Evolutionary conservation across 805 yeast species (phyloP).

Genomic region (Kuraishia piskuri): DNA sequence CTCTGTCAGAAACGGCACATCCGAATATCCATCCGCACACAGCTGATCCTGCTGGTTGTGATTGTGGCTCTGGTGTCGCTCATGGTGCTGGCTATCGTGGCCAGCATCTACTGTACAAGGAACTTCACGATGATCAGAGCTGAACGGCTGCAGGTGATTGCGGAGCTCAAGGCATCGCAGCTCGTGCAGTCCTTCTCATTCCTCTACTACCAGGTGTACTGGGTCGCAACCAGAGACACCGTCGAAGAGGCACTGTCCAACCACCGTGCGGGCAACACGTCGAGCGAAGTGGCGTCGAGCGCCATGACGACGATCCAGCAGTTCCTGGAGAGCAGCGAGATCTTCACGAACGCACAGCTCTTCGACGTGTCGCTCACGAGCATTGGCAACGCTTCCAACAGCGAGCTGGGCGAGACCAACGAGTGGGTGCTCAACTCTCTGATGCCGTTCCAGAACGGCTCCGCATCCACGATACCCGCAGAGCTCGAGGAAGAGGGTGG

Average conservation of each 20-base stretch:
- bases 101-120: constrained; percentile 64
- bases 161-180: constrained; percentile 77
- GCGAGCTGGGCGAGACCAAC: constrained; percentile 18
- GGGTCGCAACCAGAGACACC: constrained; percentile 53
- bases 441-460: constrained; percentile 40
- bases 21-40: constrained; percentile 60
- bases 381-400: constrained; percentile 35
- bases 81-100: constrained; percentile 63
- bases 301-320: constrained; percentile 45
- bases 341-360: constrained; percentile 54
- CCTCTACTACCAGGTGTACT: constrained; percentile 59
- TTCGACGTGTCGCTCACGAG: constrained; percentile 51
- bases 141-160: constrained; percentile 67
- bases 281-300: constrained; percentile 36
- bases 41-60: constrained; percentile 63
- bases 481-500: constrained; percentile 34
- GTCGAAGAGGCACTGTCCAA: constrained; percentile 52
- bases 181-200: constrained; percentile 57
- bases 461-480: constrained; percentile 27
- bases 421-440: constrained; percentile 25
- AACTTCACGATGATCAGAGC: constrained; percentile 55
- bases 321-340: constrained; percentile 54
- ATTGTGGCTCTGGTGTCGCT: constrained; percentile 63
- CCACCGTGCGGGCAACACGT: constrained; percentile 66
- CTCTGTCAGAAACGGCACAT: background rate